Percentiles rank a stretch among this genome's conserved stretches.
phyloP scores from a whole-genome alignment of 441 rosid species.

The Erysimum cheiri region DNA sequence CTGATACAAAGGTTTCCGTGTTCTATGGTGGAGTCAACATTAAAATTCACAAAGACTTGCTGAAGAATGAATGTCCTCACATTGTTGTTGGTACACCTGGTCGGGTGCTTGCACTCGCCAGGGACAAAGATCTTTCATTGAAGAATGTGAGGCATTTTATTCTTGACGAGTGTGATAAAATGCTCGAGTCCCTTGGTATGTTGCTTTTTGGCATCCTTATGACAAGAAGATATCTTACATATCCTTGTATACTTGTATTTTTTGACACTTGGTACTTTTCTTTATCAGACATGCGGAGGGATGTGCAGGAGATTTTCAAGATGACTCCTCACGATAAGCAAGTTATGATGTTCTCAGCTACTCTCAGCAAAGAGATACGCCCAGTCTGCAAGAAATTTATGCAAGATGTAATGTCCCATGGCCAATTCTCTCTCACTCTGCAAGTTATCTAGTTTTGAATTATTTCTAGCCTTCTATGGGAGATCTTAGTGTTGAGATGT shows the following conservation, averaged over 20 bases:
- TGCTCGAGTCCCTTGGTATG: constrained; percentile 98
- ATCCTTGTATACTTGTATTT: not conserved
- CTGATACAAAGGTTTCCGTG: constrained; percentile 90
- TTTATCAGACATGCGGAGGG: constrained; percentile 86
- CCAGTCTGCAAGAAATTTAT: constrained; percentile 99
- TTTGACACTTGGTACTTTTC: not conserved
- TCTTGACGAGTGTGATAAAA: constrained; percentile 98
- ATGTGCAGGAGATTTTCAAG: constrained; percentile 97
- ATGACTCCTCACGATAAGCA: constrained; percentile 99
- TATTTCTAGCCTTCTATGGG: constrained; percentile 52
- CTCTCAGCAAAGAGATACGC: constrained; percentile 99
- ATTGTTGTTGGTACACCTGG: constrained; percentile 99
- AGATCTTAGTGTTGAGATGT: constrained; percentile 20
- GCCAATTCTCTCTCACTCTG: constrained; percentile 70
- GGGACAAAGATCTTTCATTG: constrained; percentile 93
- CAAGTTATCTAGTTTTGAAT: constrained; percentile 52
- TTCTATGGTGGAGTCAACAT: constrained; percentile 96
- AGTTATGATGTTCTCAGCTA: constrained; percentile 99
- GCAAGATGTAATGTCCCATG: constrained; percentile 97
- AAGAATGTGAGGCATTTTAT: constrained; percentile 99
- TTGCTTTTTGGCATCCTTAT: not conserved
- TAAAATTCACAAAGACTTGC: constrained; percentile 83
- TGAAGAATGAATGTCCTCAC: constrained; percentile 99
- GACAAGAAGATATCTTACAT: no score
- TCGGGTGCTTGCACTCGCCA: constrained; percentile 83